These are phyloP conservation scores for Taiozyma sp. DNA, from an alignment of 1,139 yeast genomes.

Conservation along the genomic window DNA sequence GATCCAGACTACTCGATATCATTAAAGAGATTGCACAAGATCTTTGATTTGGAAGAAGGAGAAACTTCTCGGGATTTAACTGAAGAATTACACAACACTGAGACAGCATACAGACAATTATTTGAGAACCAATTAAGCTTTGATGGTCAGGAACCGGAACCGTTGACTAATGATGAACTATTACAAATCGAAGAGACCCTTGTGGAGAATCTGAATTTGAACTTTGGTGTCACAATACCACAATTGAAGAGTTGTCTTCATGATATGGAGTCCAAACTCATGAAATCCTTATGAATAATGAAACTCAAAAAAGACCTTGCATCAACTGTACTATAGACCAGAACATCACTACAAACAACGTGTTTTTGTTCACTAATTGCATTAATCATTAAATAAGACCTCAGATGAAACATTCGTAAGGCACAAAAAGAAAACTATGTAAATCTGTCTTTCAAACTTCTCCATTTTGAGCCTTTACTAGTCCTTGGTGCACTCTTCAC, in stretches of 20 bases:
- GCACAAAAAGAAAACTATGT: background rate
- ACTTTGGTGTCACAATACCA: conserved; percentile 7
- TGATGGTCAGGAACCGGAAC: background rate
- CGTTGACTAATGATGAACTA: conserved; percentile 1
- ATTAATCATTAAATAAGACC: background rate
- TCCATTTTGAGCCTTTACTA: background rate
- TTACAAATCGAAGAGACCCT: conserved; percentile 5
- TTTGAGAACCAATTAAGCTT: background rate
- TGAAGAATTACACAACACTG: background rate
- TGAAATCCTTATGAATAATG: conserved; percentile 1
- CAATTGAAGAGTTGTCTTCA: background rate
- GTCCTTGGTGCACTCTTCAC: background rate
- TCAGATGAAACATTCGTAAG: background rate
- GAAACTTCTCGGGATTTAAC: background rate
- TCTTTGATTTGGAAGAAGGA: conserved; percentile 29
- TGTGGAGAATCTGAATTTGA: conserved; percentile 4
- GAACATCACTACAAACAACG: background rate
- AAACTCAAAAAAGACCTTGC: background rate
- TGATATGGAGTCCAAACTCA: background rate
- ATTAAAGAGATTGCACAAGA: conserved; percentile 35
- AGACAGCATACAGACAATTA: conserved; percentile 2
- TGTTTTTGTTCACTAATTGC: background rate
- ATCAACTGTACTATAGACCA: background rate
- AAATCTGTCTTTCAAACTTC: background rate
- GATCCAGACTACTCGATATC: conserved; percentile 26